Conservation (phyloP, 495 filamentous ascomycete species). For the Usnea hakonensis region DNA sequence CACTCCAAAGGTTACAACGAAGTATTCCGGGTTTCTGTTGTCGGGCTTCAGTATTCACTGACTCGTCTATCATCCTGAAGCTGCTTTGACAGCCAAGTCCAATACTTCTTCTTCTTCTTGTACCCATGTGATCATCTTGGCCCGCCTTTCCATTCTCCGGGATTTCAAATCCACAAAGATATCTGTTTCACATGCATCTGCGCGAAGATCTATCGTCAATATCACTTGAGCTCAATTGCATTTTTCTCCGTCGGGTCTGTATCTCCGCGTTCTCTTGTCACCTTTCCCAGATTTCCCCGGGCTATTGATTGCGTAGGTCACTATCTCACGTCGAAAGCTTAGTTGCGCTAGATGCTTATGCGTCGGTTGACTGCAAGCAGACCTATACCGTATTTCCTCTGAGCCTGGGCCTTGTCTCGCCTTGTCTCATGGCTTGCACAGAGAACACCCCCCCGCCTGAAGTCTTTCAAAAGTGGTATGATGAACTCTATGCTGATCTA, state of each 20-base stretch:
- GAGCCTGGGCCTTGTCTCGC: background rate
- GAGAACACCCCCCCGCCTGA: conserved; percentile 1
- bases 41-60: background rate
- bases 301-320: background rate
- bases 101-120: background rate
- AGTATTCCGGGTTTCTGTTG: too few species aligned
- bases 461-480: background rate
- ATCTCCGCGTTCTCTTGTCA: too few species aligned
- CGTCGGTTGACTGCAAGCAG: background rate
- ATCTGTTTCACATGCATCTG: too few species aligned
- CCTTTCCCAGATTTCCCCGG: background rate
- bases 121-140: too few species aligned
- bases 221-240: too few species aligned
- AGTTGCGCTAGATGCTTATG: background rate
- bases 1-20: background rate
- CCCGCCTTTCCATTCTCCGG: too few species aligned
- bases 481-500: conserved; percentile 7
- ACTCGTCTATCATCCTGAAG: background rate
- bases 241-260: too few species aligned
- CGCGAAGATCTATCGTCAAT: too few species aligned
- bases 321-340: background rate
- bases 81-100: background rate
- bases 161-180: too few species aligned
- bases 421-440: background rate
- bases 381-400: background rate